A percentile compares a stretch with the other conserved stretches of the same genome.
Evolutionary conservation across 148 eudicot species (phyloP).

Genomic region (Spergularia marina): DNA sequence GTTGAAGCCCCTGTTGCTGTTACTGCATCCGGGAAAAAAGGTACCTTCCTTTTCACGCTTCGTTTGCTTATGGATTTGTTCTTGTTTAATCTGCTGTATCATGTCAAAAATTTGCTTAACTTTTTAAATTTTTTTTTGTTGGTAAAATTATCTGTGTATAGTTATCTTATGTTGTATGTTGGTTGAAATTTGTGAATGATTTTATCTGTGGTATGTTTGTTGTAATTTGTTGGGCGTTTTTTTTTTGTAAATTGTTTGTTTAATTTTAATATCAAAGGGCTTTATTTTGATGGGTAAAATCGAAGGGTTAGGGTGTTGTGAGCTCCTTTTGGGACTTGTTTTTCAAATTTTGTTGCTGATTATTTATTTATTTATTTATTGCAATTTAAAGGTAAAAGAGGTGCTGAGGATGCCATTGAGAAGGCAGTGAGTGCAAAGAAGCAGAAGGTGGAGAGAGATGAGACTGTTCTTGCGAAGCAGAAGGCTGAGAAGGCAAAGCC

Average conservation of each 20-base stretch:
- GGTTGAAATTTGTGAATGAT: no score
- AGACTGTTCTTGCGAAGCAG: constrained; percentile 33
- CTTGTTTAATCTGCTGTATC: neutral
- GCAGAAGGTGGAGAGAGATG: constrained; percentile 46
- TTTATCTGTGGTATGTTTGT: no score
- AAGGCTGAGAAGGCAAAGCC: constrained; percentile 42
- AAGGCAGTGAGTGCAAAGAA: constrained; percentile 49
- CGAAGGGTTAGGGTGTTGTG: neutral
- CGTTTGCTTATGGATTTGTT: neutral
- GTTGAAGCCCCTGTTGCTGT: constrained; percentile 45
- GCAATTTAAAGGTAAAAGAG: constrained; percentile 57
- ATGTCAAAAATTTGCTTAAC: no score
- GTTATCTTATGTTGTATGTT: no score
- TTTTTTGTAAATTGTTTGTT: no score
- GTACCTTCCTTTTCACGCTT: constrained; percentile 13
- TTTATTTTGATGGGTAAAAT: no score
- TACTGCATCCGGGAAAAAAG: constrained; percentile 51
- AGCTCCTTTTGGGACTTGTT: neutral
- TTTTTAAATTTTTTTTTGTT: neutral
- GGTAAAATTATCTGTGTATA: no score
- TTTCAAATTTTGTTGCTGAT: neutral
- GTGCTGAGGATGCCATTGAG: constrained; percentile 45
- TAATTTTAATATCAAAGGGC: no score
- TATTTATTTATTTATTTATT: neutral
- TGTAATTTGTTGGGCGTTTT: no score